Evolutionary conservation across 805 yeast species (phyloP).

Genomic region (Kodamaea nitidulidarum): DNA sequence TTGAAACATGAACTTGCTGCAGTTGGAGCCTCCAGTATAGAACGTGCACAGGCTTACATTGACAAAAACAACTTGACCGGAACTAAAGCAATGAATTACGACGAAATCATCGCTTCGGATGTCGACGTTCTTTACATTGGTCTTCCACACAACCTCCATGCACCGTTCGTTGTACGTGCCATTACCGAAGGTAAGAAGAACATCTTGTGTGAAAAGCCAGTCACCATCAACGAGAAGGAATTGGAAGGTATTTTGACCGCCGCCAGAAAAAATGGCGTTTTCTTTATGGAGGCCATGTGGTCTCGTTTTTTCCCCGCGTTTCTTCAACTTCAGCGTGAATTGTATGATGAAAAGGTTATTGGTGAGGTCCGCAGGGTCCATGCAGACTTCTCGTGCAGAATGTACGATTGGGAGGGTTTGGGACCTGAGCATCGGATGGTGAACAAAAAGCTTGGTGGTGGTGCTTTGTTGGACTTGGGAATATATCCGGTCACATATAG

Average conservation of each 20-base stretch:
- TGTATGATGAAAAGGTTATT: constrained; percentile 37
- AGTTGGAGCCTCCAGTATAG: constrained; percentile 36
- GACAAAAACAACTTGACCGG: constrained; percentile 5
- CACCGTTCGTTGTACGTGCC: constrained; percentile 41
- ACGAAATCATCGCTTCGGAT: constrained; percentile 41
- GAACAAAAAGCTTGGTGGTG: constrained; percentile 44
- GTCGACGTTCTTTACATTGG: constrained; percentile 53
- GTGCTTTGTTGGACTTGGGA: constrained; percentile 54
- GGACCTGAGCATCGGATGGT: constrained; percentile 40
- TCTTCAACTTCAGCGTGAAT: constrained; percentile 28
- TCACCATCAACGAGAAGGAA: constrained; percentile 46
- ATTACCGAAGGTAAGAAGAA: constrained; percentile 45
- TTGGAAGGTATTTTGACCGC: constrained; percentile 37
- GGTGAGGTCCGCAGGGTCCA: constrained; percentile 45
- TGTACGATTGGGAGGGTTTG: constrained; percentile 19
- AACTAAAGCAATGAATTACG: constrained; percentile 30
- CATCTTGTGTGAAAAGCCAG: constrained; percentile 54
- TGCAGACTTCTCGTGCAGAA: constrained; percentile 40
- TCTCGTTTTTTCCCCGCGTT: constrained; percentile 49
- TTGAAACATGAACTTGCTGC: constrained; percentile 32
- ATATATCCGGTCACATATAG: constrained; percentile 46
- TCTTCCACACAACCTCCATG: constrained; percentile 51
- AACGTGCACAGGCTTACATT: constrained; percentile 35
- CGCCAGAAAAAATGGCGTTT: constrained; percentile 42
- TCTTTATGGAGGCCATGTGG: constrained; percentile 61